phyloP scores from a whole-genome alignment of 2,329 filamentous ascomycete genomes.

The Monosporascus sp. region DNA sequence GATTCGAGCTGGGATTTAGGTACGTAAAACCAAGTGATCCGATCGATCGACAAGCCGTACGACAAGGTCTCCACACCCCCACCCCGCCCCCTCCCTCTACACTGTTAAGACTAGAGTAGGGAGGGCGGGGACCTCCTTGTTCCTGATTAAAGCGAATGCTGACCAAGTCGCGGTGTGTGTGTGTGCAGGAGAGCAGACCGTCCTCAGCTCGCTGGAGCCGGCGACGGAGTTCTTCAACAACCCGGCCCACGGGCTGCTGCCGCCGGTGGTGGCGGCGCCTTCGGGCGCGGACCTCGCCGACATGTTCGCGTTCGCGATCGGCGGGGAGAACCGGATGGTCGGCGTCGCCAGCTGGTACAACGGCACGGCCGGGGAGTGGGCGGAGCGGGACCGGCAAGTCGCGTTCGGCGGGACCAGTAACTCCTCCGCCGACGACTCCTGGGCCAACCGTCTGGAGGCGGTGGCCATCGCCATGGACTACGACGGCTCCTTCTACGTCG shows the following conservation, averaged over 20 bases:
- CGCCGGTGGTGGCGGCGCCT: background rate
- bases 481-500: background rate
- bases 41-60: background rate
- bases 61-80: too few species aligned
- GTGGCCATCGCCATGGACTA: background rate
- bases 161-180: background rate
- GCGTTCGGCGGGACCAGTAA: background rate
- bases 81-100: background rate
- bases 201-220: background rate
- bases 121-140: background rate
- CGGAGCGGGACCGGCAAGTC: background rate
- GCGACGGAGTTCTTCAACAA: background rate
- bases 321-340: background rate
- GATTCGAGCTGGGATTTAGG: background rate
- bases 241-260: background rate
- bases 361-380: background rate
- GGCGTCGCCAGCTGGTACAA: background rate
- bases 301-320: background rate
- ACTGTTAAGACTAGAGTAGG: background rate
- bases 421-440: background rate
- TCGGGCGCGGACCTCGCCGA: background rate
- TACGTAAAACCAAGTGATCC: background rate
- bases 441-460: background rate
- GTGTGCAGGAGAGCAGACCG: background rate
- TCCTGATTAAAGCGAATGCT: slow-evolving; percentile 1